These are phyloP conservation scores for Hymenoscyphus occultus DNA, from an alignment of 2,329 filamentous ascomycete species.

Conservation along the genomic window DNA sequence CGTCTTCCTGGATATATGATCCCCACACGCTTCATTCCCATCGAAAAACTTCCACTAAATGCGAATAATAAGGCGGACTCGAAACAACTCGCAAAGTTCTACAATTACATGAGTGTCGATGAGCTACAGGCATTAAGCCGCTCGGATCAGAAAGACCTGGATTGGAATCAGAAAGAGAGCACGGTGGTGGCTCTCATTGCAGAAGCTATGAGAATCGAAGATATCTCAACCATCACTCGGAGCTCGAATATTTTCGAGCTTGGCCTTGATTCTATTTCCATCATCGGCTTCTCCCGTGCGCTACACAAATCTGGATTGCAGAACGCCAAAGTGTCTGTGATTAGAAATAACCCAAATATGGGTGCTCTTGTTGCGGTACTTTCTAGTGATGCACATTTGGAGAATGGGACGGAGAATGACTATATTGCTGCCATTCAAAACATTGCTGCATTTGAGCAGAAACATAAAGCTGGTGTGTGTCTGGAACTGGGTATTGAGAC, in stretches of 20 bases:
- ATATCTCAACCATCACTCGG: conserved; percentile 43
- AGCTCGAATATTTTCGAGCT: conserved; percentile 76
- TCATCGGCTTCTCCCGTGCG: conserved; percentile 63
- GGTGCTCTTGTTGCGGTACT: conserved; percentile 43
- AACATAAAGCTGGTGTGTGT: conserved; percentile 35
- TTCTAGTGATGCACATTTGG: conserved; percentile 9
- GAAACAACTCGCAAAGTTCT: conserved; percentile 66
- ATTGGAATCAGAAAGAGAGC: conserved; percentile 41
- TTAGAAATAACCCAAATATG: conserved; percentile 62
- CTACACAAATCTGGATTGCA: conserved; percentile 62
- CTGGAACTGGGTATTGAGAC: conserved; percentile 49
- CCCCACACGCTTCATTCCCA: conserved; percentile 74
- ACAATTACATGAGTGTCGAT: conserved; percentile 54
- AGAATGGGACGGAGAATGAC: conserved; percentile 21
- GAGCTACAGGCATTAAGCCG: conserved; percentile 57
- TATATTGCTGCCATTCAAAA: conserved; percentile 39
- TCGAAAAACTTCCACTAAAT: conserved; percentile 74
- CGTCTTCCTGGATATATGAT: conserved; percentile 85
- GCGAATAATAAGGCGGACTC: conserved; percentile 86
- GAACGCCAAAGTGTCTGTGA: conserved; percentile 58
- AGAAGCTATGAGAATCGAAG: conserved; percentile 35
- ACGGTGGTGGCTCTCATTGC: conserved; percentile 54
- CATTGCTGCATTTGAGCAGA: conserved; percentile 41
- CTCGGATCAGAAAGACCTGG: conserved; percentile 32
- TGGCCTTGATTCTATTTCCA: conserved; percentile 84